Evolutionary conservation across 805 yeast species (phyloP), one percentile per base, ranked within the genome.

Genomic region (Starmerella roubikii): DNA sequence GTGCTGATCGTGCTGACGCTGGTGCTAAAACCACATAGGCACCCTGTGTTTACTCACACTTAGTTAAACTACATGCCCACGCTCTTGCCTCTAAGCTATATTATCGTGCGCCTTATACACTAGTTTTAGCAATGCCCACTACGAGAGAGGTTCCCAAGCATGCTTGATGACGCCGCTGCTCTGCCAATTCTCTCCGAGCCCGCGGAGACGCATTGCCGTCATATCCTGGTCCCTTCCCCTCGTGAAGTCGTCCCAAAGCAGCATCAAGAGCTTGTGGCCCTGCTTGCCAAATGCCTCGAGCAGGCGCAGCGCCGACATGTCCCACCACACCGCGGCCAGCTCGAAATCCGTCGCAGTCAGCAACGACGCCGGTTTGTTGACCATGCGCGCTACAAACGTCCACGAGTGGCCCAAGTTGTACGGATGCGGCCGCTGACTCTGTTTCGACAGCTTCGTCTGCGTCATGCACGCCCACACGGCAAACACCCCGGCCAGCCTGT

Each of bases 281-380:
- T 88, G 97, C 4, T 46, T 57, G 0, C 86, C 85, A 56, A 75
- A 88, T 1, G 66, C 68, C 9, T 54, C 52, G 7, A 67, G 38
- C 40, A 88, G 71, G 30, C 73, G 65, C 8, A 49, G 45, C 0
- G 81, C 86, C 35, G 78, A 67, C 4, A 85, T 74, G 48, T 91
- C 97, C 94, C 96, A 84, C 96, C 96, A 86, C 25, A 79, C 72
- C 2, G 83, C 77, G 3, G 76, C 67, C 2, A 78, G 71, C 0
- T 74, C 65, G 53, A 67, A 86, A 55, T 86, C 94, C 1, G 78
- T 69, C 47, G 82, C 78, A 0, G 73, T 63, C 11, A 85, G 53
- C 12, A 69, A 55, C 0, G 62, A 61, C 3, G 53, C 25, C 1
- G 74, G 69, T 20, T 68, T 60, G 58, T 91, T 85, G 31, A 80